Evolutionary conservation across 2,329 filamentous ascomycete species (phyloP).

Genomic region (Sporothrix humicola): DNA sequence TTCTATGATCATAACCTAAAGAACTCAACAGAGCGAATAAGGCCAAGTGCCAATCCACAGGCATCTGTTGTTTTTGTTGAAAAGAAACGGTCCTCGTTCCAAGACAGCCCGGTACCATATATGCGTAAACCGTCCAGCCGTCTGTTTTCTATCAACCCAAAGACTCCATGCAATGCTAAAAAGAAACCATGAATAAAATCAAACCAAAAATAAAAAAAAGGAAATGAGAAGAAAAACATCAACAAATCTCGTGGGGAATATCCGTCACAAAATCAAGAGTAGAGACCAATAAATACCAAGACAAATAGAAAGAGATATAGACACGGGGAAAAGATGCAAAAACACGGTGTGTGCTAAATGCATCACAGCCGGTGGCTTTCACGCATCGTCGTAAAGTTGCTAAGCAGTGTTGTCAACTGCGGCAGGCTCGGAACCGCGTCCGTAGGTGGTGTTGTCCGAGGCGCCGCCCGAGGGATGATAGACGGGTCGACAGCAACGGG

Average conservation of each 20-base stretch:
- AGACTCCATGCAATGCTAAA: conserved; percentile 36
- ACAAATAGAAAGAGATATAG: background rate
- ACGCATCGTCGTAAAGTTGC: conserved; percentile 2
- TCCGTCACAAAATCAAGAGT: background rate
- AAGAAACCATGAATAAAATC: background rate
- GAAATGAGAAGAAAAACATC: conserved; percentile 1
- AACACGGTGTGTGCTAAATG: background rate
- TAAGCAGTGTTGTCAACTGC: conserved; percentile 23
- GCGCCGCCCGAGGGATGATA: background rate
- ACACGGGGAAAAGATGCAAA: background rate
- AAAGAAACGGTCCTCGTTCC: background rate
- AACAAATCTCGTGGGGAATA: background rate
- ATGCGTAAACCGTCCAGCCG: conserved; percentile 25
- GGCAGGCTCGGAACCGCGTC: conserved; percentile 21
- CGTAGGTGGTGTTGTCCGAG: background rate
- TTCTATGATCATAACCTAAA: conserved; percentile 15
- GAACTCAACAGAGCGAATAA: background rate
- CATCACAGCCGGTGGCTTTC: conserved; percentile 30
- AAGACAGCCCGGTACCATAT: conserved; percentile 29
- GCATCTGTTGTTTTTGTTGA: conserved; percentile 10
- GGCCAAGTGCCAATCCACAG: conserved; percentile 10
- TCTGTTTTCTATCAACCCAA: conserved; percentile 23
- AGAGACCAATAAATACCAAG: conserved; percentile 14
- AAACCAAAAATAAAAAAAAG: background rate
- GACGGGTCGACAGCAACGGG: background rate